Evolutionary conservation across 2,329 filamentous ascomycete species (phyloP).

Genomic region (Ceratocystis cubensis): DNA sequence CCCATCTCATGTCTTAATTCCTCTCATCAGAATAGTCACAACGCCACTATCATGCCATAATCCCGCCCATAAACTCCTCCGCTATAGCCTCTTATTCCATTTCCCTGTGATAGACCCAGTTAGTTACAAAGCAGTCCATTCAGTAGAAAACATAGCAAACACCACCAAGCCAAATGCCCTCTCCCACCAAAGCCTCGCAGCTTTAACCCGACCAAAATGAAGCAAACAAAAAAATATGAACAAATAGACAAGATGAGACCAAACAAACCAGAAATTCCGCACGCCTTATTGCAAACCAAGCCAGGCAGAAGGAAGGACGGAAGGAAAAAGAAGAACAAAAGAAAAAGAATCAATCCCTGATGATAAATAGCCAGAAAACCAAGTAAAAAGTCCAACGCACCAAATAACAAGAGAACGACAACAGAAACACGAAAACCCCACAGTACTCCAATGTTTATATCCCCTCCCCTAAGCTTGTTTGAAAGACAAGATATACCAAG

Average conservation of each 20-base stretch:
- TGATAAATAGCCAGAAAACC: conserved; percentile 8
- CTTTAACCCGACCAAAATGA: background rate
- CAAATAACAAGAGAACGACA: background rate
- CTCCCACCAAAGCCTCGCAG: background rate
- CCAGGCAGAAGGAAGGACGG: conserved; percentile 4
- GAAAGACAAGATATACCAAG: conserved; percentile 12
- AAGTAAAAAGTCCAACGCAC: background rate
- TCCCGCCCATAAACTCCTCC: background rate
- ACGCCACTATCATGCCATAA: background rate
- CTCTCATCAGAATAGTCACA: background rate
- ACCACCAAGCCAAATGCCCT: background rate
- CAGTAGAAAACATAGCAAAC: background rate
- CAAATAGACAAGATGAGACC: background rate
- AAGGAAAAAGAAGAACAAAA: background rate
- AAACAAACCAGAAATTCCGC: conserved; percentile 2
- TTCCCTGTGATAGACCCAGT: background rate
- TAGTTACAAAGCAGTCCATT: background rate
- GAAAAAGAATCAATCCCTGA: conserved; percentile 10
- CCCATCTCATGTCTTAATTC: background rate
- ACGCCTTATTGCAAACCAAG: background rate
- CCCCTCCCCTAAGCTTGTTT: conserved; percentile 8
- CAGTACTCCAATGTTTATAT: conserved; percentile 1
- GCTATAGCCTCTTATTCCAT: background rate
- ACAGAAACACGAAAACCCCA: conserved; percentile 8
- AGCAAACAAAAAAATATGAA: conserved; percentile 5